A percentile compares a stretch with the other conserved stretches of the same genome.
Evolutionary conservation across 2,329 filamentous ascomycete genomes (phyloP).

Genomic region (Sclerotinia glacialis): DNA sequence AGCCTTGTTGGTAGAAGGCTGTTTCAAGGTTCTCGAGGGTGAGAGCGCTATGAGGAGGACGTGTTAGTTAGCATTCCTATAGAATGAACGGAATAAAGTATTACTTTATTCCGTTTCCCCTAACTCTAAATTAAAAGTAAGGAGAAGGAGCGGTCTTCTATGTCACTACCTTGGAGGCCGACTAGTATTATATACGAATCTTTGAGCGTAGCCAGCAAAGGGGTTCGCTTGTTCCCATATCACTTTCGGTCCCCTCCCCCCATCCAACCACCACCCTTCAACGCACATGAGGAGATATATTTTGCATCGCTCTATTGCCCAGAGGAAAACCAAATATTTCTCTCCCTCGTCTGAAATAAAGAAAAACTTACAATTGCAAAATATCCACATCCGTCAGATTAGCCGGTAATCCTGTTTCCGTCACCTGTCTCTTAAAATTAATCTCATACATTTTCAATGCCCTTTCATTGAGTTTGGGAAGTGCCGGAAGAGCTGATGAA

Average conservation of each 20-base stretch:
- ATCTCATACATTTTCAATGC: conserved; percentile 33
- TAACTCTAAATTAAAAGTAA: no score
- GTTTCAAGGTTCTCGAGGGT: conserved; percentile 74
- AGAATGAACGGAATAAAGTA: no score
- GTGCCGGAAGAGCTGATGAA: conserved; percentile 34
- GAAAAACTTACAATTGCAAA: conserved; percentile 49
- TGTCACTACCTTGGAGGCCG: background rate
- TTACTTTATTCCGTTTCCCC: no score
- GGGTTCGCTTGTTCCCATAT: background rate
- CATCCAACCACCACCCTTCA: no score
- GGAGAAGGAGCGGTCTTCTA: background rate
- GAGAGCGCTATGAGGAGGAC: conserved; percentile 54
- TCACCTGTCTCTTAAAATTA: conserved; percentile 31
- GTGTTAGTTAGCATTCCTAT: conserved; percentile 7
- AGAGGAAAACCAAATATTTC: background rate
- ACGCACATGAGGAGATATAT: no score
- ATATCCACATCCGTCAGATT: conserved; percentile 51
- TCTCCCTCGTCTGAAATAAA: background rate
- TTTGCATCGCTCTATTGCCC: background rate
- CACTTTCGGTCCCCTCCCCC: background rate
- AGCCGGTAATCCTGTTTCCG: conserved; percentile 38
- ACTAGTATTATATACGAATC: background rate
- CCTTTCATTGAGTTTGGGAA: conserved; percentile 33
- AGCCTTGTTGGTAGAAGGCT: conserved; percentile 69
- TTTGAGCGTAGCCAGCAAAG: background rate